These are phyloP conservation scores for Domatiomyces catenatus DNA, from an alignment of 2,329 filamentous ascomycete species.

Conservation along the genomic window DNA sequence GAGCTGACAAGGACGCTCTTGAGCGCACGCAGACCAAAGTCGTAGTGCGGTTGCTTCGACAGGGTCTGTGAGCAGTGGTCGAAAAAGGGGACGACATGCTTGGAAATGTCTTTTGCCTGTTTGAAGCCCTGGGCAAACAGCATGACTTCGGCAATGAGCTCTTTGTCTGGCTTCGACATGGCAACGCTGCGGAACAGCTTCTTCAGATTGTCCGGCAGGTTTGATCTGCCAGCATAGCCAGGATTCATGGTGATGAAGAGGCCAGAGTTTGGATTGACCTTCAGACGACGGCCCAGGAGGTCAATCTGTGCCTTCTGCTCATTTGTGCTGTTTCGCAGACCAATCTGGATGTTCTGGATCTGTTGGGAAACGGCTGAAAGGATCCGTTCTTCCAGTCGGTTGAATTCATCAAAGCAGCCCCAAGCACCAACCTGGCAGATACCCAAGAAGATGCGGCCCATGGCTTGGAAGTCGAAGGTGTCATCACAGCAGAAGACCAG, in stretches of 20 bases:
- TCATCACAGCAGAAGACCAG: constrained; percentile 99
- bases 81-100: constrained; percentile 96
- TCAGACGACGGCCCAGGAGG: constrained; percentile 76
- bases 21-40: constrained; percentile 91
- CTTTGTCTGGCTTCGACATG: constrained; percentile 99
- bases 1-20: constrained; percentile 99
- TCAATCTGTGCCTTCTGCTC: constrained; percentile 84
- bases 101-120: constrained; percentile 82
- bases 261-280: constrained; percentile 82
- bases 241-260: constrained; percentile 99
- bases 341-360: constrained; percentile 97
- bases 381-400: constrained; percentile 94
- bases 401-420: constrained; percentile 99
- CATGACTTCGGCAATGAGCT: constrained; percentile 99
- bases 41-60: constrained; percentile 96
- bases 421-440: constrained; percentile 98
- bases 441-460: constrained; percentile 98
- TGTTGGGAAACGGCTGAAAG: constrained; percentile 96
- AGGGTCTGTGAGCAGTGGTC: constrained; percentile 68
- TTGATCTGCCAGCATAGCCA: constrained; percentile 93
- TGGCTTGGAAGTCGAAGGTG: constrained; percentile 98
- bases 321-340: constrained; percentile 67
- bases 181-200: constrained; percentile 98
- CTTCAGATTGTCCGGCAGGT: constrained; percentile 96
- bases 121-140: constrained; percentile 98